phyloP scores from a whole-genome alignment of 495 filamentous ascomycete species.

The Penicillium paradoxum region DNA sequence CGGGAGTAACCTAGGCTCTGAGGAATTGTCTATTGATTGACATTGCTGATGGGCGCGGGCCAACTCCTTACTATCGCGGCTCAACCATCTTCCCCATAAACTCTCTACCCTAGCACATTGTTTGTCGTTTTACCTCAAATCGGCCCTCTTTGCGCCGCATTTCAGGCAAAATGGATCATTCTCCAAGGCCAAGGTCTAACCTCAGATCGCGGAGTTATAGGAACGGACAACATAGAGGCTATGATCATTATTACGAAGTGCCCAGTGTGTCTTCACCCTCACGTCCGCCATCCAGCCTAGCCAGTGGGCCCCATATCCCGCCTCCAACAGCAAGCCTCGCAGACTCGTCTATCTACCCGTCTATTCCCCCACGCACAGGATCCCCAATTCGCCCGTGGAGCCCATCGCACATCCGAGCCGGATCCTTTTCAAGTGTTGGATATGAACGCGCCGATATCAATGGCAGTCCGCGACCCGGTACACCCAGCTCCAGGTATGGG shows the following conservation, averaged over 20 bases:
- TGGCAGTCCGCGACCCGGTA: slow-evolving; percentile 84
- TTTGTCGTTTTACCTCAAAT: neutral
- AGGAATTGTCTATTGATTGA: slow-evolving; percentile 6
- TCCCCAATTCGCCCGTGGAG: slow-evolving; percentile 71
- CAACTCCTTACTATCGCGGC: neutral
- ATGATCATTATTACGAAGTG: slow-evolving; percentile 31
- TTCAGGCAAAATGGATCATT: slow-evolving; percentile 13
- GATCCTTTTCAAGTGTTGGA: slow-evolving; percentile 49
- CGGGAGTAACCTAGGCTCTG: neutral
- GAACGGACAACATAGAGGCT: slow-evolving; percentile 21
- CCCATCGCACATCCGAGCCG: slow-evolving; percentile 55
- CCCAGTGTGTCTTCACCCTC: slow-evolving; percentile 35
- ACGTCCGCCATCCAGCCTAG: slow-evolving; percentile 52
- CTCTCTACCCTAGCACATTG: slow-evolving; percentile 1
- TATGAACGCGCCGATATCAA: slow-evolving; percentile 89
- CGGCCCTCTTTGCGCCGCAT: neutral
- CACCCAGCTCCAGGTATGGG: slow-evolving; percentile 79
- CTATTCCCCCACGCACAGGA: slow-evolving; percentile 45
- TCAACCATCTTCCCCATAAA: neutral
- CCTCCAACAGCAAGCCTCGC: slow-evolving; percentile 42
- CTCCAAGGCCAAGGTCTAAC: slow-evolving; percentile 28
- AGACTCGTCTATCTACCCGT: slow-evolving; percentile 38
- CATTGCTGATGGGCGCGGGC: neutral
- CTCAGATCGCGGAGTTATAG: slow-evolving; percentile 19
- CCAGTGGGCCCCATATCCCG: slow-evolving; percentile 50